Evolutionary conservation across 2,329 filamentous ascomycete species (phyloP), one percentile per base, ranked within the genome.

Genomic region (Colletotrichum australisinense): DNA sequence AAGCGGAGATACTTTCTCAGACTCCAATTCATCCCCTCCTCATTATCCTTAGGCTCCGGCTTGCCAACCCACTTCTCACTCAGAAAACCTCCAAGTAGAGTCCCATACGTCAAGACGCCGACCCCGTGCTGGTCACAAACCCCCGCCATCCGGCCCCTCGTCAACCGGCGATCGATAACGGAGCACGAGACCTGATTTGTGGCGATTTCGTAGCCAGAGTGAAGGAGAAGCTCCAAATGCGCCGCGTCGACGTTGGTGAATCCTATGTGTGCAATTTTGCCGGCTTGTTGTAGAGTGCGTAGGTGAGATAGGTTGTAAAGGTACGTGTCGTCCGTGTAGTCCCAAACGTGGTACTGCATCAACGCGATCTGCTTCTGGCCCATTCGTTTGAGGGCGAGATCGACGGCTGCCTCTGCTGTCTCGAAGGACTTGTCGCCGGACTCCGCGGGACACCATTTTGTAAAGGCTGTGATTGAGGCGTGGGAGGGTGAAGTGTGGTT

Each of bases 1-100:
- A 83, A 83, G 35, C 81, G 81, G 9, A 83, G 75, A 58, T 83
- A 83, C 60, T 83, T 78, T 30, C 73, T 72, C 59, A 78, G 63
- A 26, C 74, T 76, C 75, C 76, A 76, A 63, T 78, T 78, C 22
- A 78, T 59, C 3, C 58, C 56, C 12, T 70, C 62, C 1, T 22
- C 38, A 5, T 60, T 52, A 5, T 63, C 55, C 24, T 12, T 11
- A 2, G 77, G 77, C 63, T 78, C 75, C 9, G 57, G 57, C 24
- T 24, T 38, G 6, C 62, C 77, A 4, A 78, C 30, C 77, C 77
- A 78, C 46, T 73, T 75, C 70, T 78, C 76, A 1, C 64, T 66
- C 3, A 78, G 22, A 22, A 76, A 78, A 0, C 77, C 77, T 1
- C 77, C 77, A 5, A 72, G 58, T 14, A 72, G 19, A 42, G 69